Evolutionary conservation across 2,329 filamentous ascomycete genomes (phyloP), one percentile per base, ranked within the genome.

Genomic region (Cordyceps cateniannulata): DNA sequence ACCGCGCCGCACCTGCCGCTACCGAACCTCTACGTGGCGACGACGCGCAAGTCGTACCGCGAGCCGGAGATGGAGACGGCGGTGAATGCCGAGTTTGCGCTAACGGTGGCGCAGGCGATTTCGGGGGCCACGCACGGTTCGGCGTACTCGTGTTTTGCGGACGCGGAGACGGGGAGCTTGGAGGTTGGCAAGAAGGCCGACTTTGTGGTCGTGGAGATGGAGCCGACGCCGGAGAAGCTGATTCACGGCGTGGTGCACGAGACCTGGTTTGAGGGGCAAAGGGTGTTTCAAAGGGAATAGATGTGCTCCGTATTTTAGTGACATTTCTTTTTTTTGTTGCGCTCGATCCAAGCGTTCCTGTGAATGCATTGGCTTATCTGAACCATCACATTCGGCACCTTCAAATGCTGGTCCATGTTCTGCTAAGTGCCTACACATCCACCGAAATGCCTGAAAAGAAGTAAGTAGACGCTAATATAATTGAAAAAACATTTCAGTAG

Each of bases 71-170:
- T 70, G 29, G 68, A 75, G 40, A 72, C 71, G 5, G 72, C 73
- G 0, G 76, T 84, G 0, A 86, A 86, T 64, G 75, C 75, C 3
- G 71, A 83, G 25, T 85, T 83, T 66, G 77, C 76, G 5, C 70
- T 87, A 18, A 79, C 77, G 1, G 64, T 86, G 47, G 79, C 75
- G 45, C 78, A 85, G 65, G 80, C 82, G 0, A 70, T 86, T 2
- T 76, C 73, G 1, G 84, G 79, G 9, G 83, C 78, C 0, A 84
- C 83, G 0, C 71, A 73, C 44, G 85, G 85, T 0, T 79, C 79
- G 5, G 84, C 85, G 1, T 83, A 81, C 66, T 82, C 80, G 16
- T 81, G 77, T n/a, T 86, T 85, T 65, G 79, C 80, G 1, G 85
- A 87, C 35, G 67, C 70, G 2, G 75, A 78, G 68, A 74, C 81